These are phyloP conservation scores for Pichia exigua DNA, from an alignment of 805 yeast species.

Conservation along the genomic window DNA sequence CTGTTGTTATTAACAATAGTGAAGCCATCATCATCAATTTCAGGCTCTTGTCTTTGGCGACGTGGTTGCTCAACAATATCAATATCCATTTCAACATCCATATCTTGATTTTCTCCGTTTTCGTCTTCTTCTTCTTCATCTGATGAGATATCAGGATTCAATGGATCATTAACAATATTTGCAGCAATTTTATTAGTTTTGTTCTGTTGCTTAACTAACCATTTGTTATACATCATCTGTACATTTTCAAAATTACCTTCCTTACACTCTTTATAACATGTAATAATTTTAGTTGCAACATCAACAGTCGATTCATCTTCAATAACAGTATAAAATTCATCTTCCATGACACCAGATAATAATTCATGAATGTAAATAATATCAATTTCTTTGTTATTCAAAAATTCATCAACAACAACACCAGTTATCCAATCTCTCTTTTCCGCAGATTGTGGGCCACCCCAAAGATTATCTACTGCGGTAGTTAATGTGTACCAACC, in stretches of 20 bases:
- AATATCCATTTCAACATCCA: slow-evolving; percentile 32
- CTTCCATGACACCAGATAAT: slow-evolving; percentile 81
- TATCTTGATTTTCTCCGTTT: slow-evolving; percentile 29
- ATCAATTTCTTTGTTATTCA: slow-evolving; percentile 57
- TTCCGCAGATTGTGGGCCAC: slow-evolving; percentile 84
- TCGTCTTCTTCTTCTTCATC: slow-evolving; percentile 39
- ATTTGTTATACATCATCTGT: slow-evolving; percentile 51
- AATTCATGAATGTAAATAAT: slow-evolving; percentile 77
- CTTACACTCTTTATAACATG: slow-evolving; percentile 57
- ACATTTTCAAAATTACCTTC: slow-evolving; percentile 45
- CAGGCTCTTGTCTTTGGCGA: slow-evolving; percentile 43
- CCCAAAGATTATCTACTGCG: slow-evolving; percentile 93
- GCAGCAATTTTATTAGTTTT: slow-evolving; percentile 31
- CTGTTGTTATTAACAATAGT: slow-evolving; percentile 61
- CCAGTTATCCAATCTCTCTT: slow-evolving; percentile 95
- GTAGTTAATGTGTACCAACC: slow-evolving; percentile 82
- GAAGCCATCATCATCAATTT: slow-evolving; percentile 92
- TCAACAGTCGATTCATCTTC: slow-evolving; percentile 84
- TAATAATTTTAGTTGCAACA: slow-evolving; percentile 59
- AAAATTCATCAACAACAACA: slow-evolving; percentile 70
- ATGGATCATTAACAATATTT: slow-evolving; percentile 49
- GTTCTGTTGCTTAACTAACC: slow-evolving; percentile 45
- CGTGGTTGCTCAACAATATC: slow-evolving; percentile 29
- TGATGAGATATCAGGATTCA: slow-evolving; percentile 49
- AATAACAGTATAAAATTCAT: slow-evolving; percentile 82